phyloP scores from a whole-genome alignment of 768 basidiomycete genomes.

The Hericium rajendrae region DNA sequence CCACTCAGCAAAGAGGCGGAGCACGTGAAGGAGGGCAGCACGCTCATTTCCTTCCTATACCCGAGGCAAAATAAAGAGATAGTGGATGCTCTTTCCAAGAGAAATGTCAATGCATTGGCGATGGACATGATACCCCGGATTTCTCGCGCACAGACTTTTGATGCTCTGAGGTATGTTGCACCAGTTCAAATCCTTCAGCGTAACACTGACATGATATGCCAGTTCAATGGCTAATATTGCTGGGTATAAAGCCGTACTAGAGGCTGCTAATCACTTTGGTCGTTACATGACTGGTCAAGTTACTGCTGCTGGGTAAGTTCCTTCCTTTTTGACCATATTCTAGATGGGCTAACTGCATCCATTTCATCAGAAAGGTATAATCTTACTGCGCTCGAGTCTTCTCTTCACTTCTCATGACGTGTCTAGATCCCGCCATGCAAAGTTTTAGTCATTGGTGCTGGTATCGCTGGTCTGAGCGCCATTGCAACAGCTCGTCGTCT shows the following conservation, averaged over 20 bases:
- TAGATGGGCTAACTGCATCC: background rate
- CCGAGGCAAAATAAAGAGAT: constrained; percentile 72
- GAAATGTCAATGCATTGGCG: constrained; percentile 66
- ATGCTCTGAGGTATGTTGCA: constrained; percentile 61
- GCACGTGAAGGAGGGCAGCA: constrained; percentile 61
- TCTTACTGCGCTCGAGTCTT: background rate
- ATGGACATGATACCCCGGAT: constrained; percentile 93
- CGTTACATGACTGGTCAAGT: constrained; percentile 86
- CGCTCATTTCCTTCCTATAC: constrained; percentile 77
- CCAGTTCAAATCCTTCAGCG: background rate
- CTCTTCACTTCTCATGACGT: background rate
- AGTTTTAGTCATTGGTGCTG: constrained; percentile 80
- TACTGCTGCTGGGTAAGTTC: constrained; percentile 75
- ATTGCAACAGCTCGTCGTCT: constrained; percentile 78
- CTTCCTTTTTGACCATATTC: constrained; percentile 2
- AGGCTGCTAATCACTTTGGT: constrained; percentile 85
- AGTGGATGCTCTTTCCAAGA: constrained; percentile 58
- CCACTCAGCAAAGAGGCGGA: constrained; percentile 59
- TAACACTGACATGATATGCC: background rate
- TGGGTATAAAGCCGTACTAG: constrained; percentile 88
- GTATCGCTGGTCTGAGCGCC: constrained; percentile 82
- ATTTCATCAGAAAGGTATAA: constrained; percentile 32
- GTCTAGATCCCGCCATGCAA: constrained; percentile 75
- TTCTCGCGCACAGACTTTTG: constrained; percentile 83
- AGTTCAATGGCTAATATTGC: constrained; percentile 93